Base-by-base conservation (phyloP, 73 alveolate genomes). In the Paramecium sexaurelia region DNA sequence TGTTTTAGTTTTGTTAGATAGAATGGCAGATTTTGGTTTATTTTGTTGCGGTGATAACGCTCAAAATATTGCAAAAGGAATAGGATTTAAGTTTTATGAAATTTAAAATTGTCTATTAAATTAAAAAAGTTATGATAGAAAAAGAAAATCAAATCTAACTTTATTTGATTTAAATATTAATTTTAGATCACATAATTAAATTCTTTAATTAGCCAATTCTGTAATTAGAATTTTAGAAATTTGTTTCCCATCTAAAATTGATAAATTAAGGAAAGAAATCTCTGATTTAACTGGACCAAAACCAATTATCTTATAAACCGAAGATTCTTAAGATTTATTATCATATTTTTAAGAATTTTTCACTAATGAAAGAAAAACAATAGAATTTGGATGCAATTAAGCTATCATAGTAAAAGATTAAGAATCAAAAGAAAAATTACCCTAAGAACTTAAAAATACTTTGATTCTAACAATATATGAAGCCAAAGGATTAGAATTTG, bases 41-140 rank as follows among this genome's bases (percentile, higher is more conserved):
- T 94, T 96, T 94, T 96, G 96, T 86, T 92, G 96, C 17, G 99
- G 99, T 40, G 99, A 96, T 55, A 95, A 98, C n/a, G 98, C 99
- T 27, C 91, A 96, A 61, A 96, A 97, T 19, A 95, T 96, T 9
- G 99, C 99, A 20, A 95, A 92, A 91, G 99, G 99, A 40, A 98
- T 96, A 22, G 98, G 98, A 17, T 95, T 96, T 73, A 92, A 96
- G 45, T 96, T 96, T 93, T 57, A 71, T 15, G 99, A 96, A 56
- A 69, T 96, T 71, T 92, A 92, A 57, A 55, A 71, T 36, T 35
- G 95, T 37, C 94, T 94, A 84, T 40, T 73, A 35, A 55, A 69
- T 20, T 57, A 56, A 5, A 55, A 17, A 17, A 20, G 45, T 55
- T 6, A 57, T 85, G 37, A 27, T 11, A 22, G 32, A 4, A 11